phyloP scores from a whole-genome alignment of 2,329 filamentous ascomycete genomes.

The Penicillium brasilianum region DNA sequence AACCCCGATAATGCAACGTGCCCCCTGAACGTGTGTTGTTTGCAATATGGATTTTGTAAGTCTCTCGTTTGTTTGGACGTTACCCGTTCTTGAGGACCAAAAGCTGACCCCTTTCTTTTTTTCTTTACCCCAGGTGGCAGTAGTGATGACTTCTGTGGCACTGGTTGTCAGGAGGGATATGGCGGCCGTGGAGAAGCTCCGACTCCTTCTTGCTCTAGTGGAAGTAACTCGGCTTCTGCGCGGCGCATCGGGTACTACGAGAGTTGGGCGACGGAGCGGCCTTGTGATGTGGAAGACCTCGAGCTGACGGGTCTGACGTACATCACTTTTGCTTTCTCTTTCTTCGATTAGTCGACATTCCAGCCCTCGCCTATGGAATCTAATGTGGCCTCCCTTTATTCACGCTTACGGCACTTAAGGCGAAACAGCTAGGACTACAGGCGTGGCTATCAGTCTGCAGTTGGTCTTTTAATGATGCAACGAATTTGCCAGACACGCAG shows the following conservation, averaged over 20 bases:
- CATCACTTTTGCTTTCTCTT: slow-evolving; percentile 1
- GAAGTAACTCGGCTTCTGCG: slow-evolving; percentile 1
- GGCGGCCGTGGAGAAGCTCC: background rate
- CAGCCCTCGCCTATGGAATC: background rate
- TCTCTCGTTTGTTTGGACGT: background rate
- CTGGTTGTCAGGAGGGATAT: background rate
- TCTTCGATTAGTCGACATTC: background rate
- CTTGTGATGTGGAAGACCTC: slow-evolving; percentile 29
- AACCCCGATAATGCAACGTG: background rate
- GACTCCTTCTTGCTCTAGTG: background rate
- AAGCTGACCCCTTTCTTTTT: too few relatives aligned
- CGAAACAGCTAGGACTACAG: background rate
- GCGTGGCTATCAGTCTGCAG: background rate
- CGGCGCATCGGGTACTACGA: slow-evolving; percentile 46
- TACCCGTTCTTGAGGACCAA: too few relatives aligned
- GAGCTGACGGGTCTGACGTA: slow-evolving; percentile 10
- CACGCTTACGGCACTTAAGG: background rate
- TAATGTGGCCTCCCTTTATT: background rate
- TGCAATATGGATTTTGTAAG: slow-evolving; percentile 10
- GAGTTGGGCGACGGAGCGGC: slow-evolving; percentile 31
- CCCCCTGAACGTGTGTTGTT: slow-evolving; percentile 23
- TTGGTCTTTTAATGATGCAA: slow-evolving; percentile 5
- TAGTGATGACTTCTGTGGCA: background rate
- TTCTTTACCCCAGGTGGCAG: background rate
- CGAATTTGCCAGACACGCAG: background rate